Evolutionary conservation across 495 filamentous ascomycete species (phyloP).

Genomic region (Penicillium turbatum): DNA sequence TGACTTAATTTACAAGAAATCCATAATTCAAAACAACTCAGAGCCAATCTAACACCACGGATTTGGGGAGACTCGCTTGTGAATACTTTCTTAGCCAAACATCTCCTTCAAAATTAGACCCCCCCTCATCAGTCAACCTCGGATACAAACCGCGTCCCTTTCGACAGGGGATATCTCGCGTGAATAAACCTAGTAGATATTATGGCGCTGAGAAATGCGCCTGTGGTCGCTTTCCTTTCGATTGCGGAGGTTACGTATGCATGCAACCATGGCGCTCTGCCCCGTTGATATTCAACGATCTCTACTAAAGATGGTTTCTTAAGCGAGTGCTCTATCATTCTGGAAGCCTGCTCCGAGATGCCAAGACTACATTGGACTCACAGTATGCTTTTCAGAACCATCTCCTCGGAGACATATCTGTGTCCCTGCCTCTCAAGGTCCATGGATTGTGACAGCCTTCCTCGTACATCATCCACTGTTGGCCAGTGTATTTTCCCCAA

Average conservation of each 20-base stretch:
- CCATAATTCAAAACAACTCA: background rate
- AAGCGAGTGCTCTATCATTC: constrained; percentile 4
- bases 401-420: constrained; percentile 4
- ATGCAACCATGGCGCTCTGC: constrained; percentile 15
- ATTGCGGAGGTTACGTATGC: constrained; percentile 12
- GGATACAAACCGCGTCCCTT: background rate
- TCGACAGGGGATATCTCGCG: constrained; percentile 19
- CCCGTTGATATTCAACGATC: background rate
- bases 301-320: background rate
- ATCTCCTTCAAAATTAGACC: background rate
- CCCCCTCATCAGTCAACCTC: background rate
- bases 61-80: background rate
- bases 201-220: constrained; percentile 6
- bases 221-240: constrained; percentile 9
- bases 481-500: background rate
- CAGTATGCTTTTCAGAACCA: background rate
- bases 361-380: background rate
- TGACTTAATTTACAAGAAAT: constrained; percentile 11
- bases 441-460: background rate
- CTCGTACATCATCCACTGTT: background rate
- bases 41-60: background rate
- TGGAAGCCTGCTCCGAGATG: constrained; percentile 5
- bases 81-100: background rate
- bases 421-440: background rate
- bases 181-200: constrained; percentile 17